Conservation (phyloP, 306 rosid genomes). For the Quercus bicolor region DNA sequence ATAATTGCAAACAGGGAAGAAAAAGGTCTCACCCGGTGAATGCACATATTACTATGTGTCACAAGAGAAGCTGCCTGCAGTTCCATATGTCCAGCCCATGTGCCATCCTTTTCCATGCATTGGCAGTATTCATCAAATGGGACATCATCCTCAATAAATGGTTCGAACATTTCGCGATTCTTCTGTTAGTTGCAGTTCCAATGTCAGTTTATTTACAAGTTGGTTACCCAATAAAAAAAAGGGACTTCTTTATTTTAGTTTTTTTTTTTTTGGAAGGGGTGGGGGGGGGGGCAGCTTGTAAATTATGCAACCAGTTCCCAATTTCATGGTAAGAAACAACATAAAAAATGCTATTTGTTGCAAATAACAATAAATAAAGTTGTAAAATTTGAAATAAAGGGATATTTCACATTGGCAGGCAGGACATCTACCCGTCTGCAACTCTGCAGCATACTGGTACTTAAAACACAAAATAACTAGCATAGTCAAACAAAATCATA, state of each 20-base stretch:
- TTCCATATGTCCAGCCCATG: conserved; percentile 93
- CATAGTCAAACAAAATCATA: not conserved
- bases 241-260: not conserved
- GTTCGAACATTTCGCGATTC: conserved; percentile 71
- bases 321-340: not conserved
- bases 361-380: not conserved
- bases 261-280: not conserved
- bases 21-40: conserved; percentile 56
- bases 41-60: conserved; percentile 66
- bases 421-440: not conserved
- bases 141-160: conserved; percentile 84
- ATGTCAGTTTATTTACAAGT: conserved; percentile 25
- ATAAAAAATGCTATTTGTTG: not conserved
- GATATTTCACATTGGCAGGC: not conserved
- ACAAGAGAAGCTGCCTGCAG: conserved; percentile 92
- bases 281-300: not conserved
- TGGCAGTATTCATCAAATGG: conserved; percentile 77
- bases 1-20: not conserved
- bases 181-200: conserved; percentile 51
- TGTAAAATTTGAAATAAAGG: not conserved
- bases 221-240: conserved; percentile 20
- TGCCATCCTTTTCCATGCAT: conserved; percentile 74
- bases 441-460: not conserved
- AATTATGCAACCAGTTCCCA: not conserved
- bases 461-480: not conserved